Conservation (phyloP, 163 green algal genomes). For the Chloroidium sp. region DNA sequence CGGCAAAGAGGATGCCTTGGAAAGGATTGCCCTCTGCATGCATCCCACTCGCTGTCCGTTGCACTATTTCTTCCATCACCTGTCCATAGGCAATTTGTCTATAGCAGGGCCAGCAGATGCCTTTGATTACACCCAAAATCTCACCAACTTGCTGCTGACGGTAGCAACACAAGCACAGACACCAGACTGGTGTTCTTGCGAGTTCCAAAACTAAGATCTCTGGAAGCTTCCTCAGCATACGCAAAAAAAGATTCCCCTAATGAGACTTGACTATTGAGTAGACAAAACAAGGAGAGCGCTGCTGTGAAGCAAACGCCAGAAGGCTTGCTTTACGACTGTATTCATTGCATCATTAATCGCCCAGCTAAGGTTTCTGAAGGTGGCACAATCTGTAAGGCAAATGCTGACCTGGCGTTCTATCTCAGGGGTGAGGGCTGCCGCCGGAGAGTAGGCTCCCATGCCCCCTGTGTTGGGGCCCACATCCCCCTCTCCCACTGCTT, state of each 20-base stretch:
- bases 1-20: conserved; percentile 85
- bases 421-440: conserved; percentile 77
- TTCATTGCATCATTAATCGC: no score
- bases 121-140: no score
- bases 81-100: conserved; percentile 7
- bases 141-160: no score
- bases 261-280: not conserved
- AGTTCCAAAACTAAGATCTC: no score
- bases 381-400: no score
- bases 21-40: conserved; percentile 77
- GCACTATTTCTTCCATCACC: conserved; percentile 84
- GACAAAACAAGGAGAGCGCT: not conserved
- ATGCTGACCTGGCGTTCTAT: conserved; percentile 48
- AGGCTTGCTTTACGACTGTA: no score
- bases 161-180: no score
- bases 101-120: no score
- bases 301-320: not conserved
- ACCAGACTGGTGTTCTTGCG: no score
- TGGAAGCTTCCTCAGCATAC: no score
- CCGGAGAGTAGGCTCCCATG: conserved; percentile 97
- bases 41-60: conserved; percentile 83
- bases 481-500: conserved; percentile 88
- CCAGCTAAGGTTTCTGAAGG: no score
- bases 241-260: not conserved
- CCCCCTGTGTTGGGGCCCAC: conserved; percentile 96